phyloP scores from a whole-genome alignment of 2,329 filamentous ascomycete species.

The Mycosphaerella sp. region DNA sequence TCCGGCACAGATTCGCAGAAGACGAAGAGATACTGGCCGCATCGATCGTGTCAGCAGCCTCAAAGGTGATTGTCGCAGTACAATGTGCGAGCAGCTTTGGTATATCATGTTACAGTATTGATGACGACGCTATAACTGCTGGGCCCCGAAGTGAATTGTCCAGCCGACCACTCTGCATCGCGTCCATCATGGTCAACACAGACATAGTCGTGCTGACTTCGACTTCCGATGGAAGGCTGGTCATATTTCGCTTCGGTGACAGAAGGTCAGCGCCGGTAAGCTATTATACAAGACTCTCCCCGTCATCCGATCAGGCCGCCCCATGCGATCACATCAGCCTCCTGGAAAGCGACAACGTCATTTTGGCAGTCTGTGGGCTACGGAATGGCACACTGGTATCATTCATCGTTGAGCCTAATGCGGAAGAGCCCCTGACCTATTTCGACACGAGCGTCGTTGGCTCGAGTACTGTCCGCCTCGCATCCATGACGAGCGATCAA shows the following conservation, averaged over 20 bases:
- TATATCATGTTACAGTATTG: conserved; percentile 13
- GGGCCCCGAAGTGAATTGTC: background rate
- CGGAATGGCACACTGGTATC: conserved; percentile 28
- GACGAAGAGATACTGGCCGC: conserved; percentile 24
- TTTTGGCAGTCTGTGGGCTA: conserved; percentile 27
- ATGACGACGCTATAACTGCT: conserved; percentile 3
- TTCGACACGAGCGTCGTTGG: conserved; percentile 19
- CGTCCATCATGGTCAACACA: conserved; percentile 7
- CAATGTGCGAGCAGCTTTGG: conserved; percentile 7
- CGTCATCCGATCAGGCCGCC: background rate
- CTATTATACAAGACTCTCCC: conserved; percentile 5
- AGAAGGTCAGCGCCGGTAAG: conserved; percentile 1
- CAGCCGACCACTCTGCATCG: conserved; percentile 16
- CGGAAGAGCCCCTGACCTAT: conserved; percentile 7
- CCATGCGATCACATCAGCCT: conserved; percentile 27
- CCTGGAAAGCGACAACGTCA: conserved; percentile 7
- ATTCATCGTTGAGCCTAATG: conserved; percentile 11
- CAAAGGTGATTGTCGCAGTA: conserved; percentile 20
- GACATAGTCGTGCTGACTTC: conserved; percentile 13
- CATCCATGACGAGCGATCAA: conserved; percentile 9
- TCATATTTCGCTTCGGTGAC: conserved; percentile 9
- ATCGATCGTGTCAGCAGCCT: conserved; percentile 15
- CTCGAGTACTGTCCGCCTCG: conserved; percentile 27
- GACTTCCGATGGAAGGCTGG: conserved; percentile 13
- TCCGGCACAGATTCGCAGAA: conserved; percentile 9